Base-by-base conservation (phyloP, 164 flowering plant genomes). In the Umbellularia californica region DNA sequence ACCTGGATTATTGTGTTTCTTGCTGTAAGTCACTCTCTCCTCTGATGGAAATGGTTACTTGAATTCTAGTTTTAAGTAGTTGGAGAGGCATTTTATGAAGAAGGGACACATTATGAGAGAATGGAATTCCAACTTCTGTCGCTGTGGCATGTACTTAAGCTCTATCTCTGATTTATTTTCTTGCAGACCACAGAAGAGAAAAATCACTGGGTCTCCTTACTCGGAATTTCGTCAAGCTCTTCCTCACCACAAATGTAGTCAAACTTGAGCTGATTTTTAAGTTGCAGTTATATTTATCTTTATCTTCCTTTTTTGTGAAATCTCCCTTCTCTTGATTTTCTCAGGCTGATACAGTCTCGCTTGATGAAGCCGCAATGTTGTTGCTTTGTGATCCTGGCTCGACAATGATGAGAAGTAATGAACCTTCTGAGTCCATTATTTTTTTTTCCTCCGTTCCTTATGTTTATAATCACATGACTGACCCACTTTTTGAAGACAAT, bases 151-250 rank as follows among this genome's bases (percentile, higher is more conserved):
- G 60, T 19, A 55, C 13, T 55, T 17, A 1, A 15, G 60, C 60
- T 55, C n/a, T 20, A 55, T 14, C 60, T 55, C 13, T 55, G 20
- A 55, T 55, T 55, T 5, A 15, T 55, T 17, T 55, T 20, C 60
- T 41, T 47, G 51, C 92, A 87, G 99, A 96, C 47, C 87, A 82
- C 58, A 81, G 97, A 81, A 87, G 91, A 79, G 99, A 96, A 72
- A 96, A 96, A 71, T 96, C 99, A 11, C 79, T 96, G 60, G 98
- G 90, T n/a, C 90, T 91, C 70, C 89, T 96, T 10, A 92, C 99
- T 3, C 92, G 90, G 82, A 96, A 94, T 77, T 96, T 96, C 78
- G 89, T 94, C 73, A 96, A 91, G 90, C 95, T 96, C 58, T 96
- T 96, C 82, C 79, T 96, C 19, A 90, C 94, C 82, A 82, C 87